phyloP scores from a whole-genome alignment of 306 rosid species.

The Dalbergia oliveri region DNA sequence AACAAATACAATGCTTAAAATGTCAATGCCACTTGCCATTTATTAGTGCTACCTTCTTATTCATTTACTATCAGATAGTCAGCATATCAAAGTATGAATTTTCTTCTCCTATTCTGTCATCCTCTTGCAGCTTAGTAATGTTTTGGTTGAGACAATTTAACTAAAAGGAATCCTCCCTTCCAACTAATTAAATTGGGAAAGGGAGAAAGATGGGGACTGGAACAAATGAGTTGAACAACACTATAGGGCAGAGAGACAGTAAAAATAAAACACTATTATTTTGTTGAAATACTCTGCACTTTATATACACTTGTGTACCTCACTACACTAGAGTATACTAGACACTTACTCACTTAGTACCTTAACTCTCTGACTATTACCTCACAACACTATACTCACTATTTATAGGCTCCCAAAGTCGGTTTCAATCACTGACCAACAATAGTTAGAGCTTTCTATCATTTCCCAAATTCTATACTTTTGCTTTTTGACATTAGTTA shows the following conservation, averaged over 20 bases:
- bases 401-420: too few relatives aligned
- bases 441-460: too few relatives aligned
- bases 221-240: not conserved
- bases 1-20: not conserved
- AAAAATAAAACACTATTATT: too few relatives aligned
- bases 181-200: not conserved
- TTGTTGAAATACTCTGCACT: too few relatives aligned
- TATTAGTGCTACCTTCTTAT: not conserved
- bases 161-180: not conserved
- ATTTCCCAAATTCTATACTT: too few relatives aligned
- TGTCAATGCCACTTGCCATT: not conserved
- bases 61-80: constrained; percentile 17
- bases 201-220: not conserved
- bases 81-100: not conserved
- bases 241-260: not conserved
- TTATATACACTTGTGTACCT: too few relatives aligned
- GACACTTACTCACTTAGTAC: too few relatives aligned
- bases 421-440: too few relatives aligned
- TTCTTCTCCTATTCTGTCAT: not conserved
- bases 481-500: too few relatives aligned
- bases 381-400: too few relatives aligned
- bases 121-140: not conserved
- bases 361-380: too few relatives aligned
- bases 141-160: constrained; percentile 23
- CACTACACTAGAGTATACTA: too few relatives aligned